Evolutionary conservation across 495 filamentous ascomycete species (phyloP), one percentile per base, ranked within the genome.

Genomic region (Cercophora scortea): DNA sequence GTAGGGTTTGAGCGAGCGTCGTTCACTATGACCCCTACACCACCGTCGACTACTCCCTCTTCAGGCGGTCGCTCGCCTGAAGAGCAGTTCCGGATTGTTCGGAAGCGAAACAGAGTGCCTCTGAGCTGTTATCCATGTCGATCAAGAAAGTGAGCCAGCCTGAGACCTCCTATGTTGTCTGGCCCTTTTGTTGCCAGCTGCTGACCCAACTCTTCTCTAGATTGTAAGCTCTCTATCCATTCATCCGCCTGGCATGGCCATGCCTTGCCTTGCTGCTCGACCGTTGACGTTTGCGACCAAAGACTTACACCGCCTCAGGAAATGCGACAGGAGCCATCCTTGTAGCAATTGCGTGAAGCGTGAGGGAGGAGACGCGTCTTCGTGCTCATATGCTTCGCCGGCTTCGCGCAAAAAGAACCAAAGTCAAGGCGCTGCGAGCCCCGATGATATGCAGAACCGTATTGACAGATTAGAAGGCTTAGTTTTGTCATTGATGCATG

Each of bases 401-500:
- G 79, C 80, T 41, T 79, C 74, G 42, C 85, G 91, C 57, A 89
- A 87, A 65, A 94, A 88, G 78, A 83, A 79, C 61, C 83, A 84
- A 69, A 79, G 50, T 69, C 79, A 64, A 79, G 80, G 56, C 72
- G 80, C 62, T 71, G 75, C 58, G 72, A 79, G 49, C 76, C 86
- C 93, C 32, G 92, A 95, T 78, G 93, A 96, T 68, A 99, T 99
- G 93, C 93, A 99, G 71, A 94, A 91, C 62, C 87, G 93, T 65
- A 99, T 99, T 70, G 90, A 99, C 72, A 85, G 93, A 58, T 71
- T 99, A 58, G 93, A 99, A 79, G 87, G 91, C 48, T 73, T 99
- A 63, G 93, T 99, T 49, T 68, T 99, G 48, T 94, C 89, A 3
- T 73, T 99, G 69, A 97, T 99, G 93, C 92, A 90, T 57, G 91